Evolutionary conservation across 2,329 filamentous ascomycete genomes (phyloP), one percentile per base, ranked within the genome.

Genomic region (Hypoxylon sp.): DNA sequence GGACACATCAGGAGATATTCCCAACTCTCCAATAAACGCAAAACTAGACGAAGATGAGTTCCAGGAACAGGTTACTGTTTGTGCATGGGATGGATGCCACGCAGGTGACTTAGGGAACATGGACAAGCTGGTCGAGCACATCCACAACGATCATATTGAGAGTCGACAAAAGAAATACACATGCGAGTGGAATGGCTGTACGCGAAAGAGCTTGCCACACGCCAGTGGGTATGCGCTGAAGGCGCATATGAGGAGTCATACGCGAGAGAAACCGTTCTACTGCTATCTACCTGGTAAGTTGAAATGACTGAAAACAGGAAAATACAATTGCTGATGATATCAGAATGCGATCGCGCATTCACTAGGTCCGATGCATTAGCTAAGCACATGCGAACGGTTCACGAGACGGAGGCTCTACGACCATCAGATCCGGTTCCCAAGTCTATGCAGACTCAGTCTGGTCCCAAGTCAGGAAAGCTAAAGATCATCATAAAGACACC

Each of bases 351-450:
- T 70, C 88, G 93, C 55, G 92, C 92, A 21, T 99, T 99, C 65
- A 99, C 94, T 2, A 83, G 94, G 60, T 97, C 93, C 16, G 94
- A 99, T 66, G 94, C 94, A 8, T 80, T 99, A 0, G 91, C 93
- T 1, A 99, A 99, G 72, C 94, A 99, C 70, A 97, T 97, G 91
- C 89, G 94, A 63, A 97, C 94, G 11, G 92, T 99, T 26, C 94
- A 99, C 76, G 94, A 99, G 71, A 97, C 93, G 3, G 94, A 99
- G 74, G 89, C 91, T 11, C 79, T 96, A 15, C 86, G 90, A n/a
- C 89, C 90, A 3, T 86, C 83, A 11, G 86, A 92, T 67, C 84
- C 88, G 2, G 83, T 90, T 8, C 85, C 87, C 15, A 89, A 90
- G 69, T 84, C 85, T 50, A 81, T 83, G 75, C 83, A 85, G 62